Conservation (phyloP, 345 rosid species). For the Salix koriyanagi region DNA sequence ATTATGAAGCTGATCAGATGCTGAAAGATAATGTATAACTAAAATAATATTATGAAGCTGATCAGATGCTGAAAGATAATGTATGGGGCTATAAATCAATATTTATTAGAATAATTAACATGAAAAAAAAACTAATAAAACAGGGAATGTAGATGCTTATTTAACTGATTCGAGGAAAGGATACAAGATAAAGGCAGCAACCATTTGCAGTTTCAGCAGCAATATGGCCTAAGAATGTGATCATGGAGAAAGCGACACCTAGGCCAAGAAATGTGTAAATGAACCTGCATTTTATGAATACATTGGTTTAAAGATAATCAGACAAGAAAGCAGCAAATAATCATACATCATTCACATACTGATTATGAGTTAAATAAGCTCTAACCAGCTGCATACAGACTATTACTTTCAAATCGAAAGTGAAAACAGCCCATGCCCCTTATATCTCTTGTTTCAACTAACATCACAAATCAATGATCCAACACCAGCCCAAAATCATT, state of each 20-base stretch:
- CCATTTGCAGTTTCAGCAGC: constrained; percentile 83
- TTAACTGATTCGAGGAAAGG: constrained; percentile 17
- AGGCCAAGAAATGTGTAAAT: constrained; percentile 67
- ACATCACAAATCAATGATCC: not conserved
- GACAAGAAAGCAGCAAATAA: not conserved
- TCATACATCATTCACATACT: no score
- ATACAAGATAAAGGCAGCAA: constrained; percentile 84
- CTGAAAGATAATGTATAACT: not conserved
- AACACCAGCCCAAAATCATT: not conserved
- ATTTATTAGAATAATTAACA: not conserved
- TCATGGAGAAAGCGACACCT: constrained; percentile 57
- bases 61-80: not conserved
- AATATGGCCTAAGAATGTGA: constrained; percentile 77
- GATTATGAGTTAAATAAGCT: no score
- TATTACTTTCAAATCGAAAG: not conserved
- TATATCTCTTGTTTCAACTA: not conserved
- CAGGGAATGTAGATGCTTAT: not conserved
- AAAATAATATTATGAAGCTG: not conserved
- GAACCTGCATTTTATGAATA: constrained; percentile 52
- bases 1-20: not conserved
- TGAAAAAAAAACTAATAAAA: not conserved
- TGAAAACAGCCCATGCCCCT: not conserved
- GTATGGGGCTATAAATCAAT: not conserved
- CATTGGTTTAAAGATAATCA: constrained; percentile 6
- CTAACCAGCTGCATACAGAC: not conserved